Percentiles rank a stretch among this genome's conserved stretches.
Evolutionary conservation across 495 filamentous ascomycete species (phyloP).

Genomic region (Hyaloscypha bicolor): DNA sequence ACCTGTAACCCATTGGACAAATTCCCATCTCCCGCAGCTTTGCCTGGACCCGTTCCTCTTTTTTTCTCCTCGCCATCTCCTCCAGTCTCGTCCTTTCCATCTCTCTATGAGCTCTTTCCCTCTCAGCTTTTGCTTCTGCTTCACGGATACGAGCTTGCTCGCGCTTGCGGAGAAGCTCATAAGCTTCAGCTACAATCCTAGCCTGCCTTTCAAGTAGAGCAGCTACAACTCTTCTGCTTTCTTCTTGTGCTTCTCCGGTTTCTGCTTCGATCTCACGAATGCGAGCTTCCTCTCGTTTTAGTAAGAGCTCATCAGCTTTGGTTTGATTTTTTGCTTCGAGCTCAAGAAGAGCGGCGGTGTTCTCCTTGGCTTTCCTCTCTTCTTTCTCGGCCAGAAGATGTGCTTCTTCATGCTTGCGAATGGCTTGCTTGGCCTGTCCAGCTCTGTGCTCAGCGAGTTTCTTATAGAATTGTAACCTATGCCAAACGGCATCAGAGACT

Average conservation of each 20-base stretch:
- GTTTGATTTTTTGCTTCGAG: slow-evolving; percentile 7
- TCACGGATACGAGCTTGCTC: slow-evolving; percentile 21
- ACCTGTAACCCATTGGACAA: slow-evolving; percentile 53
- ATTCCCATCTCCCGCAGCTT: slow-evolving; percentile 51
- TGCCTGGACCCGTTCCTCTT: slow-evolving; percentile 45
- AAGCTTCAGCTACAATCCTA: neutral
- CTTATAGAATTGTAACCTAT: slow-evolving; percentile 55
- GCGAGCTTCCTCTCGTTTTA: neutral
- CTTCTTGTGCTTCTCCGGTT: slow-evolving; percentile 29
- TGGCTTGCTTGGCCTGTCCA: slow-evolving; percentile 12
- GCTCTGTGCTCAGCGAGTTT: slow-evolving; percentile 37
- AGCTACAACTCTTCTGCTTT: neutral
- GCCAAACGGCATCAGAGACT: slow-evolving; percentile 64
- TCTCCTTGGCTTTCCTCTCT: slow-evolving; percentile 16
- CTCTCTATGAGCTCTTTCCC: slow-evolving; percentile 33
- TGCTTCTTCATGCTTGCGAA: slow-evolving; percentile 33
- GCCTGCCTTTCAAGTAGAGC: slow-evolving; percentile 11
- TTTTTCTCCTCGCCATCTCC: slow-evolving; percentile 19
- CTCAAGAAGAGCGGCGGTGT: slow-evolving; percentile 16
- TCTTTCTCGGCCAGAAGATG: slow-evolving; percentile 27
- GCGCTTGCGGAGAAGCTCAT: neutral
- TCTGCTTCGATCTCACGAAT: neutral
- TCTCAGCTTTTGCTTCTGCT: slow-evolving; percentile 35
- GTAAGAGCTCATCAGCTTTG: neutral
- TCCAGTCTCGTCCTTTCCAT: slow-evolving; percentile 2